phyloP scores from a whole-genome alignment of 208 protist genomes.

The Naegleria gruberi region DNA sequence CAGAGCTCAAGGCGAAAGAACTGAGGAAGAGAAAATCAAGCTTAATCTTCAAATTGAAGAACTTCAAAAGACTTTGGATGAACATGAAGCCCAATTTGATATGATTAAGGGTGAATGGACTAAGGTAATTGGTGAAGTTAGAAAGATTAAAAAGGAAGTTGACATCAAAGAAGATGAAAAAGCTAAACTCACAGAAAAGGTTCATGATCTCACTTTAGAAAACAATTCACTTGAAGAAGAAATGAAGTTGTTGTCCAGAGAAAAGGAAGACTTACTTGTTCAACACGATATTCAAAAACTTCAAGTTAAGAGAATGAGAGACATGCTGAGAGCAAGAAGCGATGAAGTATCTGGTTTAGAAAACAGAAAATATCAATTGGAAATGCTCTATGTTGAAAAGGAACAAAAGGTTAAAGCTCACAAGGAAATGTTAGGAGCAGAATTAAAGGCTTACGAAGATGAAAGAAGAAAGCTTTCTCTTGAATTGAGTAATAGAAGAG shows the following conservation, averaged over 20 bases:
- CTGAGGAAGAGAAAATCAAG: conserved; percentile 71
- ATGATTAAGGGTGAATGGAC: conserved; percentile 74
- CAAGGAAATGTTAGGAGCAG: conserved; percentile 60
- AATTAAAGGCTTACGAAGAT: conserved; percentile 68
- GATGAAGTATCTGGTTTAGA: conserved; percentile 60
- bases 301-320: conserved; percentile 63
- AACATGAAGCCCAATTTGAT: conserved; percentile 59
- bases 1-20: conserved; percentile 70
- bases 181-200: conserved; percentile 45
- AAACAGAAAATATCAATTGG: conserved; percentile 61
- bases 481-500: conserved; percentile 61
- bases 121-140: conserved; percentile 68
- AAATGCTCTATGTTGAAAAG: conserved; percentile 53
- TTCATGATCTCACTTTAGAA: conserved; percentile 66
- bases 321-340: conserved; percentile 44
- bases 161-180: conserved; percentile 52
- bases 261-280: conserved; percentile 65
- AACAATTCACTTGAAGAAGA: conserved; percentile 54
- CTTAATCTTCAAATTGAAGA: conserved; percentile 70
- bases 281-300: conserved; percentile 68
- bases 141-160: conserved; percentile 50
- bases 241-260: conserved; percentile 44
- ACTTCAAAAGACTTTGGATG: conserved; percentile 66
- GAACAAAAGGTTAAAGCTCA: conserved; percentile 68
- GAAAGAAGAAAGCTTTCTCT: conserved; percentile 54